Percentiles rank a stretch among this genome's conserved stretches.
Evolutionary conservation across 805 yeast genomes (phyloP).

Genomic region (Saturnispora hagleri): DNA sequence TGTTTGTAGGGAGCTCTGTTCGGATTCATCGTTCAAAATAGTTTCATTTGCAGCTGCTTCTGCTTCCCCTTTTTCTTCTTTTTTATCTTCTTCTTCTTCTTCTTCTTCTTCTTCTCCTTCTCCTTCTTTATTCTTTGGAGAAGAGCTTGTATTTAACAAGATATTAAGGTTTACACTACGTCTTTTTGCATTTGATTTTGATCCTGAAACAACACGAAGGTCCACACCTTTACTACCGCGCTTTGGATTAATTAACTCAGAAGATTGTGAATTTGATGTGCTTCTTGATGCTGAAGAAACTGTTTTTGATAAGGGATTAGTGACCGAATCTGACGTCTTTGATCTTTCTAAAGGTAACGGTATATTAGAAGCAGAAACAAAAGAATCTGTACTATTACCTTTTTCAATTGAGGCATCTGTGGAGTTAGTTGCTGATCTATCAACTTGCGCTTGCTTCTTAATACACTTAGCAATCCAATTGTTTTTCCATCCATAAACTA

Average conservation of each 20-base stretch:
- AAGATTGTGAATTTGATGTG: neutral
- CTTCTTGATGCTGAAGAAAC: neutral
- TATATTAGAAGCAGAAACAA: constrained; percentile 1
- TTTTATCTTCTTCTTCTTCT: neutral
- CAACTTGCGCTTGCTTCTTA: neutral
- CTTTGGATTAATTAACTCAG: neutral
- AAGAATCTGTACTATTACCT: neutral
- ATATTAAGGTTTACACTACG: constrained; percentile 5
- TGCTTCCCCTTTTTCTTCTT: no score
- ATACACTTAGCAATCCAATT: constrained; percentile 19
- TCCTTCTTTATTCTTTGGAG: neutral
- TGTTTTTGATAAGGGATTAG: neutral
- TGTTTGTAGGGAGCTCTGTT: neutral
- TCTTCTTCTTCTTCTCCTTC: neutral
- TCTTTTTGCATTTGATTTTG: neutral
- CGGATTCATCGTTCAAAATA: neutral
- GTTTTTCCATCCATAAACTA: constrained; percentile 28
- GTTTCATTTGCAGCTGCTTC: neutral
- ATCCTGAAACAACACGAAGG: constrained; percentile 3
- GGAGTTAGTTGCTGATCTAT: neutral
- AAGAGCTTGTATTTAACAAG: neutral
- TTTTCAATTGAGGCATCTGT: neutral
- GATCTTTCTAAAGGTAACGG: neutral
- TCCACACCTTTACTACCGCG: constrained; percentile 2
- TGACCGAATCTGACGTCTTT: neutral